Conservation (phyloP, 768 basidiomycete genomes). For the Neoboletus magnificus region DNA sequence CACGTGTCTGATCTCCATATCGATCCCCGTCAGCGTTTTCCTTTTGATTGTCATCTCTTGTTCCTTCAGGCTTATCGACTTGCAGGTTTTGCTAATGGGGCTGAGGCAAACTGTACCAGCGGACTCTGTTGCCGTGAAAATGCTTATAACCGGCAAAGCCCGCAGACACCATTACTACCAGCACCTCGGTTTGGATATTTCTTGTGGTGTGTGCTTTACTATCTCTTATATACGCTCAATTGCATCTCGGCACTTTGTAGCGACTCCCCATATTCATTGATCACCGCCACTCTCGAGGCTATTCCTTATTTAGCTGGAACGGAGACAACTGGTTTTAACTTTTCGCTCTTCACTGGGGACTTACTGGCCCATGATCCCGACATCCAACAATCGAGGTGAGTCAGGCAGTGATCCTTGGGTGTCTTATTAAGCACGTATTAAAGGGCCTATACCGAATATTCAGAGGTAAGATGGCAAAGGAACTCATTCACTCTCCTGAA, state of each 20-base stretch:
- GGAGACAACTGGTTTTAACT: conserved; percentile 56
- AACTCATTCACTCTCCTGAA: conserved; percentile 5
- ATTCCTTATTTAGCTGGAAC: conserved; percentile 68
- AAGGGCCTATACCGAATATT: conserved; percentile 58
- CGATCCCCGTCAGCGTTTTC: conserved; percentile 53
- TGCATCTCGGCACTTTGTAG: conserved; percentile 29
- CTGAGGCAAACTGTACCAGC: conserved; percentile 70
- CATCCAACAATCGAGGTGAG: conserved; percentile 58
- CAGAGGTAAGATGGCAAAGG: conserved; percentile 44
- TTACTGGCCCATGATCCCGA: conserved; percentile 69
- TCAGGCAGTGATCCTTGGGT: not conserved
- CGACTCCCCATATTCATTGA: conserved; percentile 63
- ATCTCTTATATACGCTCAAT: not conserved
- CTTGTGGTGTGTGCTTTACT: conserved; percentile 40
- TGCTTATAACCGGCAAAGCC: conserved; percentile 47
- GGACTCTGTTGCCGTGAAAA: conserved; percentile 64
- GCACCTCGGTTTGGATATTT: conserved; percentile 71
- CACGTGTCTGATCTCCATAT: conserved; percentile 79
- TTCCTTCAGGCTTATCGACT: not conserved
- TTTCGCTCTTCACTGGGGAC: conserved; percentile 70
- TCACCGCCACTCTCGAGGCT: conserved; percentile 56
- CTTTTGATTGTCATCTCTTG: not conserved
- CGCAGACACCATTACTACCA: conserved; percentile 47
- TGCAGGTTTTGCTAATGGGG: conserved; percentile 62
- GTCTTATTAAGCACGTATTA: not conserved